These are phyloP conservation scores for Dendrocalamus latiflorus DNA, from an alignment of 202 grass and related monocot species.

Conservation along the genomic window DNA sequence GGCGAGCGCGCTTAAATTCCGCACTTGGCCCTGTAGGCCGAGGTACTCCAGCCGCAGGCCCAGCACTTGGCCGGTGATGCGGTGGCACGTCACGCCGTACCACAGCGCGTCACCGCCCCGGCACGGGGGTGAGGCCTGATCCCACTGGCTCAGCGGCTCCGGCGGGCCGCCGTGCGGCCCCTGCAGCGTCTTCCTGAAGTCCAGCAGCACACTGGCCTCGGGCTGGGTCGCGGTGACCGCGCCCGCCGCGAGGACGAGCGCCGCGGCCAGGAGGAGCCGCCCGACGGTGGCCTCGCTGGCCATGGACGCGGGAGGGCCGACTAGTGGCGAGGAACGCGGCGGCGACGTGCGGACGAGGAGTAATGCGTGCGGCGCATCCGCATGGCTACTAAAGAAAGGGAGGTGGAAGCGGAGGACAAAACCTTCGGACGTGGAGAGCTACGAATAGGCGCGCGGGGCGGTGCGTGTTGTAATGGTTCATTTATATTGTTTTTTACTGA, in stretches of 20 bases:
- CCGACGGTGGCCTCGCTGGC: slow-evolving; percentile 40
- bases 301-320: slow-evolving; percentile 28
- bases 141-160: slow-evolving; percentile 19
- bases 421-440: slow-evolving; percentile 36
- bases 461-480: neutral
- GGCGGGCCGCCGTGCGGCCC: neutral
- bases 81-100: slow-evolving; percentile 26
- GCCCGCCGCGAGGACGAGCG: neutral
- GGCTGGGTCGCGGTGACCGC: neutral
- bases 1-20: slow-evolving; percentile 20
- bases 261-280: slow-evolving; percentile 13
- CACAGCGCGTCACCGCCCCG: neutral
- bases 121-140: slow-evolving; percentile 13
- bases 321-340: neutral
- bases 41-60: slow-evolving; percentile 48
- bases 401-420: neutral
- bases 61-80: slow-evolving; percentile 5
- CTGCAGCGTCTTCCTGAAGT: slow-evolving; percentile 28
- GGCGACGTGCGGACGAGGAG: neutral
- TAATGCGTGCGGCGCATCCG: slow-evolving; percentile 1
- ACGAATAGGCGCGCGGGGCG: slow-evolving; percentile 52
- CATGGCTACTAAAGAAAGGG: slow-evolving; percentile 11
- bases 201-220: slow-evolving; percentile 31
- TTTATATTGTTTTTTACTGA: too few relatives aligned
- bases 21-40: slow-evolving; percentile 32